These are phyloP conservation scores for Yarrowia osloensis DNA, from an alignment of 805 yeast species.

Conservation along the genomic window DNA sequence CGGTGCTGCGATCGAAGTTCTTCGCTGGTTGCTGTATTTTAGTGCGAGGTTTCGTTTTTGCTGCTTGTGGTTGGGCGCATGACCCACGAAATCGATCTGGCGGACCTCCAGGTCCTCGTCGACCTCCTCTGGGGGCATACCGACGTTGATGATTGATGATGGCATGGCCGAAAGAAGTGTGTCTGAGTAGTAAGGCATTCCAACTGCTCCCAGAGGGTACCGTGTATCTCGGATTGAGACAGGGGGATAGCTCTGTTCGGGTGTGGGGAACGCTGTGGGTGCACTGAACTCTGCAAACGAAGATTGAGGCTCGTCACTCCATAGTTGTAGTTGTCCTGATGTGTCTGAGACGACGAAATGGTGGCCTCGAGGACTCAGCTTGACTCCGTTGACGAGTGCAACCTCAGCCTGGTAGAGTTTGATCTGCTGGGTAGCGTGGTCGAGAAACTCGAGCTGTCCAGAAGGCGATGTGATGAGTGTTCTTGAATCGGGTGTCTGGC, in stretches of 20 bases:
- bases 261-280: slow-evolving; percentile 57
- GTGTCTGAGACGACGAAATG: slow-evolving; percentile 69
- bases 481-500: slow-evolving; percentile 84
- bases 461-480: slow-evolving; percentile 76
- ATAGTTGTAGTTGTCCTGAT: slow-evolving; percentile 61
- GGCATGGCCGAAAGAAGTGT: slow-evolving; percentile 57
- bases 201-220: slow-evolving; percentile 67
- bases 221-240: slow-evolving; percentile 47
- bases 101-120: slow-evolving; percentile 52
- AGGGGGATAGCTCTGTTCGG: slow-evolving; percentile 35
- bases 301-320: slow-evolving; percentile 58
- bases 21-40: slow-evolving; percentile 37
- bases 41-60: slow-evolving; percentile 56
- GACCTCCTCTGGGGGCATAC: slow-evolving; percentile 59
- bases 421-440: slow-evolving; percentile 65
- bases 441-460: slow-evolving; percentile 86
- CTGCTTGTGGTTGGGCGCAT: slow-evolving; percentile 58
- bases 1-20: slow-evolving; percentile 43
- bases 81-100: slow-evolving; percentile 44
- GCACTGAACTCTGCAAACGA: slow-evolving; percentile 48
- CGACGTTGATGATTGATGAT: slow-evolving; percentile 58
- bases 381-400: slow-evolving; percentile 52
- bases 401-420: slow-evolving; percentile 67
- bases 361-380: slow-evolving; percentile 72
- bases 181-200: slow-evolving; percentile 84